Base-by-base conservation (phyloP, 305 asterid species). In the Fraxinus latifolia region DNA sequence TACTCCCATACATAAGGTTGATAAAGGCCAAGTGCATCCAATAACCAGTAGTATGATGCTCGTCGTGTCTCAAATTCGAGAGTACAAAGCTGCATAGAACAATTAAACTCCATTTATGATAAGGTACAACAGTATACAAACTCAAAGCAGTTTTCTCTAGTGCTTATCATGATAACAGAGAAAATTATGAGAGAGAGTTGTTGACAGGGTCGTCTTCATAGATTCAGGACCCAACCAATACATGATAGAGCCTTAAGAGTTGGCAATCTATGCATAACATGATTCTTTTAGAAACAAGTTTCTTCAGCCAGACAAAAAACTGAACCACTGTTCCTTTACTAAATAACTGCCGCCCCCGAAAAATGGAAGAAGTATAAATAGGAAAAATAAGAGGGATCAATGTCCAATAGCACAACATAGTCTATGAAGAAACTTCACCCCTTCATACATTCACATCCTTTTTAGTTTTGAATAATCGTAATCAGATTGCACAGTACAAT, bases 41-140 rank as follows among this genome's bases (percentile, higher is more conserved):
- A 86, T 68, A 95, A 85, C 98, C 97, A 95, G 88, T 93, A 93
- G 89, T 95, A 92, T 71, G 97, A 92, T 42, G 98, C 98, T 60
- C 96, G 97, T 2, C 97, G 90, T 77, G 97, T 92, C 89, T 95
- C 97, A 81, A 93, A 95, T 87, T 95, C 98, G 79, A 95, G 96
- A 50, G 97, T 91, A 86, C 98, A 95, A 21, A 93, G 92, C 97
- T 95, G 88, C 84, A 82, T 47, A 78, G 74, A 74, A 77, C 23
- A 74, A 74, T 65, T 3, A 47, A 25, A 37, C 55, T 44, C 58
- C 17, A 80, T 50, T 80, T 33, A 73, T 44, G 58, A 68, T 73
- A 73, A 33, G 25, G 65, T 23, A 31, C 3, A 67, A 44, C 19
- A 33, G 65, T 9, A 25, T 23, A 9, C 67, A 55, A 55, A 55